These are phyloP conservation scores for Globisporangium alternatum DNA, from an alignment of 352 stramenopile genomes.

Conservation along the genomic window DNA sequence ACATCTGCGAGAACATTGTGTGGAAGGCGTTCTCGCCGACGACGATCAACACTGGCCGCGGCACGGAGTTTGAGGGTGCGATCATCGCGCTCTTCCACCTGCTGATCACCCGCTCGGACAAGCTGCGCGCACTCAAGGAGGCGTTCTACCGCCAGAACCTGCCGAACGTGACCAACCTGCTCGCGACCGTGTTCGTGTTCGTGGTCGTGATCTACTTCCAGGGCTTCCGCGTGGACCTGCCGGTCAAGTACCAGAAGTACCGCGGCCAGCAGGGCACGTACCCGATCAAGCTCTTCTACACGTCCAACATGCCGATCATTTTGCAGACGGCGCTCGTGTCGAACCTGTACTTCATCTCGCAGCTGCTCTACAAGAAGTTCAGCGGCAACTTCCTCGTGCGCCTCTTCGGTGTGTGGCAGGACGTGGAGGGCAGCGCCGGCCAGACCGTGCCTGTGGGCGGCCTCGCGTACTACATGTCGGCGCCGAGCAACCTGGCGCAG, in stretches of 20 bases:
- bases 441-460: slow-evolving; percentile 96
- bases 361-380: slow-evolving; percentile 99
- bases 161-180: slow-evolving; percentile 98
- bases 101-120: slow-evolving; percentile 97
- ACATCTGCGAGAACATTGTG: slow-evolving; percentile 99
- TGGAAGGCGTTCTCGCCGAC: slow-evolving; percentile 99
- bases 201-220: slow-evolving; percentile 99
- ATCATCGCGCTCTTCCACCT: slow-evolving; percentile 99
- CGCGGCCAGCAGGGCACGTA: slow-evolving; percentile 98
- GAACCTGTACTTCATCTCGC: slow-evolving; percentile 99
- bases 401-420: slow-evolving; percentile 97
- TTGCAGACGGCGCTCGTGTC: slow-evolving; percentile 98
- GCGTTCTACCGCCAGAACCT: slow-evolving; percentile 99
- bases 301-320: slow-evolving; percentile 99
- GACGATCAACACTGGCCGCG: slow-evolving; percentile 99
- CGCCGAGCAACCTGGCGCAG: slow-evolving; percentile 93
- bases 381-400: slow-evolving; percentile 97
- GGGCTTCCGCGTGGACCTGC: slow-evolving; percentile 92
- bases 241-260: slow-evolving; percentile 99
- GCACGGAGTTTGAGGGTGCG: slow-evolving; percentile 99
- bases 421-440: slow-evolving; percentile 92
- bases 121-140: slow-evolving; percentile 96
- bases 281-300: slow-evolving; percentile 99
- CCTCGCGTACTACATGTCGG: slow-evolving; percentile 98
- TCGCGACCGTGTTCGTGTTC: slow-evolving; percentile 99